A percentile compares a stretch with the other conserved stretches of the same genome.
Evolutionary conservation across 2,329 filamentous ascomycete genomes (phyloP).

Genomic region (Zymoseptoria passerinii): DNA sequence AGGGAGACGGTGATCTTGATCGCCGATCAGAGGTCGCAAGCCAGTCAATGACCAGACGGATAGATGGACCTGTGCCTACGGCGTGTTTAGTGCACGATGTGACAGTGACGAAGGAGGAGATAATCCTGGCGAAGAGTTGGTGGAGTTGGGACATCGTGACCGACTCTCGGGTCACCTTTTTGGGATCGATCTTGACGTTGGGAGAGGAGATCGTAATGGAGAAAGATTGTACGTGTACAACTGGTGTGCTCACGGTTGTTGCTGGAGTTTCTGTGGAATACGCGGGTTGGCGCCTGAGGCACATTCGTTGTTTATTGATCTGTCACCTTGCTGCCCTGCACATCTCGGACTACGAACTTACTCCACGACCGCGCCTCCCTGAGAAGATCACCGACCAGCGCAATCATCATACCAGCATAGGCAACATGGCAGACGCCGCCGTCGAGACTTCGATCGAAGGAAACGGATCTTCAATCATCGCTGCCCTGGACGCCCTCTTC

Average conservation of each 20-base stretch:
- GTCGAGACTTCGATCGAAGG: not conserved
- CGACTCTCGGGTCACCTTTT: too few relatives aligned
- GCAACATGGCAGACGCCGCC: not conserved
- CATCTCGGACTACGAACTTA: not conserved
- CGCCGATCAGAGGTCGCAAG: too few relatives aligned
- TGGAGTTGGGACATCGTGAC: too few relatives aligned
- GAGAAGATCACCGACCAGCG: not conserved
- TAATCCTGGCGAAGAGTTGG: too few relatives aligned
- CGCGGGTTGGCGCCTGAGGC: not conserved
- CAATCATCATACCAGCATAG: not conserved
- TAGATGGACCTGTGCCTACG: too few relatives aligned
- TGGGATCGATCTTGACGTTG: too few relatives aligned
- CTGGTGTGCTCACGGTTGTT: not conserved
- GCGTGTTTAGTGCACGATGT: too few relatives aligned
- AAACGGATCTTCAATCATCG: not conserved
- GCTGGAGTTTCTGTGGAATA: not conserved
- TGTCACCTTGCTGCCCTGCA: not conserved
- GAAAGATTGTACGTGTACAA: not conserved
- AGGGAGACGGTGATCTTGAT: not conserved
- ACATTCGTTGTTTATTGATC: not conserved
- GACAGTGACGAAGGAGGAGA: too few relatives aligned
- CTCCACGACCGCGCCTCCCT: not conserved
- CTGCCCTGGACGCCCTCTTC: not conserved
- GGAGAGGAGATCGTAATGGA: too few relatives aligned
- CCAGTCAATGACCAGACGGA: too few relatives aligned